phyloP scores from a whole-genome alignment of 208 protist genomes.

The Trypanosoma lewisi region DNA sequence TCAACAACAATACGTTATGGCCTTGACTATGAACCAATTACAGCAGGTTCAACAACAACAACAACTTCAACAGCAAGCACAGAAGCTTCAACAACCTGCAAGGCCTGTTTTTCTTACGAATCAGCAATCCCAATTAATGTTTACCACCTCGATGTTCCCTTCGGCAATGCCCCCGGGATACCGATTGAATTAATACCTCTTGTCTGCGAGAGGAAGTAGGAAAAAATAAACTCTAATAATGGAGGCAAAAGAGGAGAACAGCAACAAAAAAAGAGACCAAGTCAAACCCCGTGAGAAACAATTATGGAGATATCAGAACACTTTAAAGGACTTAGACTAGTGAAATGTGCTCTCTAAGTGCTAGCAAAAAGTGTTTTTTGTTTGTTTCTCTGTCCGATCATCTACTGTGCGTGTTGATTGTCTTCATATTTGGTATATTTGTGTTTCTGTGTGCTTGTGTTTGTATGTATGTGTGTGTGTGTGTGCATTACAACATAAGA shows the following conservation, averaged over 20 bases:
- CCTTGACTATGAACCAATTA: constrained; percentile 10
- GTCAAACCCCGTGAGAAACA: no score
- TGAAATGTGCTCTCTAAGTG: no score
- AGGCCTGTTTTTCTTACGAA: constrained; percentile 2
- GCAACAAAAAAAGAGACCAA: constrained; percentile 6
- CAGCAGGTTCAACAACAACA: constrained; percentile 18
- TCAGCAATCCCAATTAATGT: constrained; percentile 16
- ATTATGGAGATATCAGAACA: no score
- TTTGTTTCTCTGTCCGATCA: constrained; percentile 16
- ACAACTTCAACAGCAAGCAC: constrained; percentile 15
- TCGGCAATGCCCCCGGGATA: constrained; percentile 14
- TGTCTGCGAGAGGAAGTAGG: not conserved
- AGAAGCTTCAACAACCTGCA: not conserved
- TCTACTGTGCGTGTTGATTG: not conserved
- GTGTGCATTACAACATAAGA: constrained; percentile 10
- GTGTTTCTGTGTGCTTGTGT: constrained; percentile 8
- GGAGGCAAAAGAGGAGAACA: constrained; percentile 18
- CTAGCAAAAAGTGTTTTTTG: not conserved
- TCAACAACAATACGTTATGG: constrained; percentile 24
- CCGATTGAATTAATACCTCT: constrained; percentile 18
- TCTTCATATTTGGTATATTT: constrained; percentile 1
- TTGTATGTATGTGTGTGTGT: constrained; percentile 14
- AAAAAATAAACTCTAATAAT: constrained; percentile 20
- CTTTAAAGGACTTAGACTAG: no score
- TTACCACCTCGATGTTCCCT: constrained; percentile 13